These are phyloP conservation scores for Linanthus parryae DNA, from an alignment of 148 eudicot genomes.

Conservation along the genomic window DNA sequence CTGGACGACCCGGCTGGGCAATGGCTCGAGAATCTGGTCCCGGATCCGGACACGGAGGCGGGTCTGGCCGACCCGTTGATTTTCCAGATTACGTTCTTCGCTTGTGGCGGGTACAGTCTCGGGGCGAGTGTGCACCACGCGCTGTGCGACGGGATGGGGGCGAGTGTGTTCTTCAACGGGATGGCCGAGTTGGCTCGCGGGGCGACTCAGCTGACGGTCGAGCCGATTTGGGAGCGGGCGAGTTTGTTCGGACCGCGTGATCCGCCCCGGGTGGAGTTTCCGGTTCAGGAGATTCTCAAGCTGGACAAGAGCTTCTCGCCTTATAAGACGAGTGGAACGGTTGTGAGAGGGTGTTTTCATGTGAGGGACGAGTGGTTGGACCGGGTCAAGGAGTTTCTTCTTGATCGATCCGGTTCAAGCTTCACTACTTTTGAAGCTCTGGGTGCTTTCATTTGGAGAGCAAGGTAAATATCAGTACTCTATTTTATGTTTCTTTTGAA, in stretches of 20 bases:
- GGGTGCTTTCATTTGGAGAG: slow-evolving; percentile 71
- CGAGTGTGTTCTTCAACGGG: slow-evolving; percentile 43
- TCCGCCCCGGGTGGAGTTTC: slow-evolving; percentile 41
- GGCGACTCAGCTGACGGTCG: slow-evolving; percentile 16
- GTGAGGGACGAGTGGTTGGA: slow-evolving; percentile 52
- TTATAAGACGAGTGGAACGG: slow-evolving; percentile 24
- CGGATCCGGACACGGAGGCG: slow-evolving; percentile 18
- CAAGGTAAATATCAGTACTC: too few relatives aligned
- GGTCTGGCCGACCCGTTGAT: slow-evolving; percentile 22
- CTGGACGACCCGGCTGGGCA: slow-evolving; percentile 25
- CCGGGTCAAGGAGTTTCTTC: slow-evolving; percentile 35
- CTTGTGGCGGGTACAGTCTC: slow-evolving; percentile 56
- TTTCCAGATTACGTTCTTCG: slow-evolving; percentile 43
- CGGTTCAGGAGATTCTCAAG: slow-evolving; percentile 35
- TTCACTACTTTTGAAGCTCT: slow-evolving; percentile 75
- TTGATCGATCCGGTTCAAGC: slow-evolving; percentile 39
- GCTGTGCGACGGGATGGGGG: slow-evolving; percentile 64
- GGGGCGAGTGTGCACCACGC: slow-evolving; percentile 55
- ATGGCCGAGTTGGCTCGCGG: slow-evolving; percentile 60
- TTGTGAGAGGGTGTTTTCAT: slow-evolving; percentile 28
- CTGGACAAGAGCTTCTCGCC: slow-evolving; percentile 29
- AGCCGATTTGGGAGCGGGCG: slow-evolving; percentile 56
- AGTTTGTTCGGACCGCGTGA: slow-evolving; percentile 50
- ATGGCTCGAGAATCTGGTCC: slow-evolving; percentile 25
- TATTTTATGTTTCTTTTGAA: too few relatives aligned